Percentiles rank a stretch among this genome's conserved stretches.
These are phyloP conservation scores for Cymodocea nodosa DNA, from an alignment of 116 monocot genomes.

Conservation along the genomic window DNA sequence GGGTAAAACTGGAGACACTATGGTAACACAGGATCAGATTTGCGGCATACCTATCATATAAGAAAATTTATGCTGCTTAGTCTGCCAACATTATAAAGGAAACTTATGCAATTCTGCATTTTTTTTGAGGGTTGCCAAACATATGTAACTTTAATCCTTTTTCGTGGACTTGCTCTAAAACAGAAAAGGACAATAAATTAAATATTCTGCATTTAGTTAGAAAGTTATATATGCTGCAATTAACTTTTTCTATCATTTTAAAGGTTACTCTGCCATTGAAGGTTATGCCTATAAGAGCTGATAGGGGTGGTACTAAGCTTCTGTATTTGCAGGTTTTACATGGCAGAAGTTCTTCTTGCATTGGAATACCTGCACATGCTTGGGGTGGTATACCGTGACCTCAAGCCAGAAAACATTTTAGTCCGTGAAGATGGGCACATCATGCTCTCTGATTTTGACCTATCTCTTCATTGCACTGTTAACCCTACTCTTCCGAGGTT, in stretches of 20 bases:
- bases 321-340: conserved; percentile 52
- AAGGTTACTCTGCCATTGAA: background rate
- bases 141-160: background rate
- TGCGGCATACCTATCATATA: no score
- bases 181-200: no score
- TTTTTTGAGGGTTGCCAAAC: no score
- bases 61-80: no score
- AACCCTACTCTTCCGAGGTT: conserved; percentile 52
- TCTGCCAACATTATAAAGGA: no score
- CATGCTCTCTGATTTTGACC: conserved; percentile 87
- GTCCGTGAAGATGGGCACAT: conserved; percentile 94
- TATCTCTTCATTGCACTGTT: conserved; percentile 66
- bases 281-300: background rate
- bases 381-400: conserved; percentile 81
- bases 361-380: conserved; percentile 85
- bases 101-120: no score
- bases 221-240: no score
- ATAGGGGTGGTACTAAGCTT: background rate
- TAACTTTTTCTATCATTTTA: no score
- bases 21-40: no score
- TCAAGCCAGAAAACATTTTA: conserved; percentile 89
- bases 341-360: conserved; percentile 81
- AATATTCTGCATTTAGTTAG: no score
- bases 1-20: no score
- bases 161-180: background rate